phyloP scores from a whole-genome alignment of 306 rosid genomes.

The Castanospermum australe region DNA sequence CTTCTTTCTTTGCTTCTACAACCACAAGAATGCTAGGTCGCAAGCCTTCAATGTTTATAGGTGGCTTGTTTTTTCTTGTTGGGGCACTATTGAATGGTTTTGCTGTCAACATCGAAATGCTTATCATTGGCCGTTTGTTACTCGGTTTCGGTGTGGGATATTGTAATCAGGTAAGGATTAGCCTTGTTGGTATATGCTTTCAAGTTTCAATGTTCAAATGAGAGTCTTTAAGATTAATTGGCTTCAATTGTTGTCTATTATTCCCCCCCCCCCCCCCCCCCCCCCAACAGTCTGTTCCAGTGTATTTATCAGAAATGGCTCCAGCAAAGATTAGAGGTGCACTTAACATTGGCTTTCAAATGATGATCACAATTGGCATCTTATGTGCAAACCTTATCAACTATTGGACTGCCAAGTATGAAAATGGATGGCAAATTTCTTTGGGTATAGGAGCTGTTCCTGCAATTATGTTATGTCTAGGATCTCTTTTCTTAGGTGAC shows the following conservation, averaged over 20 bases:
- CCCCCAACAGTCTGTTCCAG: constrained; percentile 21
- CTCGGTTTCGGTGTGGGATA: constrained; percentile 28
- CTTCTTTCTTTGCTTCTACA: constrained; percentile 23
- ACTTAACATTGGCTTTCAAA: too few relatives aligned
- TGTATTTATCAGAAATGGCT: constrained; percentile 32
- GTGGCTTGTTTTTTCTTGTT: constrained; percentile 20
- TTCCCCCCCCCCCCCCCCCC: too few relatives aligned
- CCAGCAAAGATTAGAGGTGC: too few relatives aligned
- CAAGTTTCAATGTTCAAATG: too few relatives aligned
- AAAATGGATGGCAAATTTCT: not conserved
- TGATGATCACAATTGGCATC: constrained; percentile 17
- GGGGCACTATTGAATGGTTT: constrained; percentile 21
- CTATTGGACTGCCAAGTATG: not conserved
- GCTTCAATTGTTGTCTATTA: not conserved
- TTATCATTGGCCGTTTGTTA: not conserved
- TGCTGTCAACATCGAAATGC: constrained; percentile 1
- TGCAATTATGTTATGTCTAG: not conserved
- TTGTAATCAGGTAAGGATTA: constrained; percentile 17
- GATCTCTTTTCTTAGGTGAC: not conserved
- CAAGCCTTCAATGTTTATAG: constrained; percentile 18
- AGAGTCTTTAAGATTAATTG: not conserved
- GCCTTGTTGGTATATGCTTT: not conserved
- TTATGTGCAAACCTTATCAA: constrained; percentile 1
- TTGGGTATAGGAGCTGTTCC: constrained; percentile 5
- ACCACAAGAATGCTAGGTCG: constrained; percentile 19